Evolutionary conservation across 345 rosid species (phyloP), one percentile per base, ranked within the genome.

Genomic region (Pistacia integerrima): DNA sequence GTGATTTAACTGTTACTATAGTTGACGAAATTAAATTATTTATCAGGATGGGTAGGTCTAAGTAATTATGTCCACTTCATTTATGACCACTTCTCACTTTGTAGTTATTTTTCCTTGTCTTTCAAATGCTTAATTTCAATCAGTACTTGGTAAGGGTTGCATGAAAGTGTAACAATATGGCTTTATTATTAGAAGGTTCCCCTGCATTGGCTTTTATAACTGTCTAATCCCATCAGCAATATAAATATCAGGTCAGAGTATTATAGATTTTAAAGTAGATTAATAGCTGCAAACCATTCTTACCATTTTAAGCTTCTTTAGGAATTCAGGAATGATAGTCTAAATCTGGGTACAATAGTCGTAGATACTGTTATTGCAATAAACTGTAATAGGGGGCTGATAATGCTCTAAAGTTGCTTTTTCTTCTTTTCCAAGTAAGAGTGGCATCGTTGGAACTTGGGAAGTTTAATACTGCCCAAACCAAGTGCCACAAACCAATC

Each of bases 401-500:
- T 2, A 13, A 22, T 6, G 63, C 41, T 8, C 44, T 18, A 76
- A 13, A 58, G 46, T 65, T 84, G 86, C 62, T 88, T 78, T 85
- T 74, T 89, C 74, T 84, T 88, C 84, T 77, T 85, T 75, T 85
- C 80, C 77, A 90, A 84, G 75, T 84, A 87, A 44, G 81, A 68
- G 70, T 89, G 75, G 48, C 74, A 54, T 63, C 85, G 82, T 76
- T 25, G 25, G 25, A 25, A 25, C 25, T 25, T 89, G 93, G 93
- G 84, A 77, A 91, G 71, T 81, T 86, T 71, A 89, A 77, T 33
- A 89, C 82, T 41, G 87, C 86, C 87, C 91, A 90, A 56, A 85
- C 85, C 84, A 90, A 82, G 75, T 91, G 88, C 89, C 87, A 65
- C 6, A 89, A 67, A 25, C 90, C 85, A 62, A 87, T 86, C 81